phyloP scores from a whole-genome alignment of 2,329 filamentous ascomycete species.

The Arachnomyces sp. region DNA sequence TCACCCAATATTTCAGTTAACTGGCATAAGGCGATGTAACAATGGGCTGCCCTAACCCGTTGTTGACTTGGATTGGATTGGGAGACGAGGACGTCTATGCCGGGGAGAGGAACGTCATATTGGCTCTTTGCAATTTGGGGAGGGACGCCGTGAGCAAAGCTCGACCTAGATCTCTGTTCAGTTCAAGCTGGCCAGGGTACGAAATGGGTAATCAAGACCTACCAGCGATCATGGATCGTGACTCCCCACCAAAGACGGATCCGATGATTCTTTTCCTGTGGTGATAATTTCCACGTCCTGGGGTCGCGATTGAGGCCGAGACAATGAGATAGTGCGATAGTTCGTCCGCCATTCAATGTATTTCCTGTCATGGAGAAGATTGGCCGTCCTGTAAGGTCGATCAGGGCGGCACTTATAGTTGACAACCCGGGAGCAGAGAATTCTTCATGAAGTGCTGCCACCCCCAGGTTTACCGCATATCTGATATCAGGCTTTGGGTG shows the following conservation, averaged over 20 bases:
- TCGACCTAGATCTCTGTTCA: slow-evolving; percentile 33
- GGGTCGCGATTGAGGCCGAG: slow-evolving; percentile 51
- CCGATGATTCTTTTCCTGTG: slow-evolving; percentile 44
- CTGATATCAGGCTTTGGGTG: slow-evolving; percentile 50
- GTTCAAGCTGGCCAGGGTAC: slow-evolving; percentile 12
- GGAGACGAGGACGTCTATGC: slow-evolving; percentile 34
- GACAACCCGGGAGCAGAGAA: slow-evolving; percentile 52
- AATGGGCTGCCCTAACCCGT: slow-evolving; percentile 40
- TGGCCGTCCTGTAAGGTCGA: slow-evolving; percentile 55
- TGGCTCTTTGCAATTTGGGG: slow-evolving; percentile 47
- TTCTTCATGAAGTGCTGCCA: slow-evolving; percentile 54
- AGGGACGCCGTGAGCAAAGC: slow-evolving; percentile 49
- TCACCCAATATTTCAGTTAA: slow-evolving; percentile 43
- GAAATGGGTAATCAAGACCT: slow-evolving; percentile 6
- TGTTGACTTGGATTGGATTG: slow-evolving; percentile 24
- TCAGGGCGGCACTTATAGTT: slow-evolving; percentile 49
- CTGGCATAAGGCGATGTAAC: slow-evolving; percentile 47
- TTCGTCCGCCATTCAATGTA: slow-evolving; percentile 47
- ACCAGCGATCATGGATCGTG: slow-evolving; percentile 51
- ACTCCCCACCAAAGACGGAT: slow-evolving; percentile 52
- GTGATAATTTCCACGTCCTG: slow-evolving; percentile 45
- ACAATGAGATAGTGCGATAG: slow-evolving; percentile 48
- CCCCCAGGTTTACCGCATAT: slow-evolving; percentile 57
- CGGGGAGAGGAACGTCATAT: slow-evolving; percentile 50
- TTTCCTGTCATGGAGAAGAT: slow-evolving; percentile 55